phyloP scores from a whole-genome alignment of 1,139 yeast genomes.

The Saccharomyces hybrid region DNA sequence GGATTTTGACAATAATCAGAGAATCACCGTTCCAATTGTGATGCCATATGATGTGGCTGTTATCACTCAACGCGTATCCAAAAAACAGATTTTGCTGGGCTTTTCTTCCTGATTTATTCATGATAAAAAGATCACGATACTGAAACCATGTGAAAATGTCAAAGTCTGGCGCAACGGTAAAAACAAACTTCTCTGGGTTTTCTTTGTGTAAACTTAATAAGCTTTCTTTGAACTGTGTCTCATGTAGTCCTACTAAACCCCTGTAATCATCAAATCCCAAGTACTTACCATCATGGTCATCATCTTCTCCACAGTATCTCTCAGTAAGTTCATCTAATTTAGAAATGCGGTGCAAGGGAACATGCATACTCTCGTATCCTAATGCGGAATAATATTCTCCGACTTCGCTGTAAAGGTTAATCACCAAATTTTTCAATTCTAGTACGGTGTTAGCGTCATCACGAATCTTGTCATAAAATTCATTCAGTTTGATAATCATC shows the following conservation, averaged over 20 bases:
- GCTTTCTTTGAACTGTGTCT: slow-evolving; percentile 21
- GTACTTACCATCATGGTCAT: slow-evolving; percentile 20
- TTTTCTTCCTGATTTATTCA: slow-evolving; percentile 14
- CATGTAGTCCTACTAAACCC: slow-evolving; percentile 31
- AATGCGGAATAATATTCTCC: slow-evolving; percentile 56
- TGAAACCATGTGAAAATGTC: slow-evolving; percentile 39
- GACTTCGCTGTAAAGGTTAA: slow-evolving; percentile 61
- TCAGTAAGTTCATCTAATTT: slow-evolving; percentile 17
- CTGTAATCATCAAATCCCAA: slow-evolving; percentile 33
- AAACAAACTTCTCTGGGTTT: slow-evolving; percentile 29
- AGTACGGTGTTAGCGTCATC: slow-evolving; percentile 18
- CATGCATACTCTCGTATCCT: slow-evolving; percentile 50
- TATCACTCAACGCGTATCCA: slow-evolving; percentile 30
- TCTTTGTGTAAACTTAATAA: slow-evolving; percentile 28
- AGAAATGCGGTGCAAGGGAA: slow-evolving; percentile 35
- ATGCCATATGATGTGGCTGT: slow-evolving; percentile 40
- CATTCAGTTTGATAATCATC: slow-evolving; percentile 42
- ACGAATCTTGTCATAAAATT: slow-evolving; percentile 37
- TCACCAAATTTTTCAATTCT: slow-evolving; percentile 35
- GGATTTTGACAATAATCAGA: slow-evolving; percentile 31
- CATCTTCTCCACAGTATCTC: slow-evolving; percentile 12
- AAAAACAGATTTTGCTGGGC: slow-evolving; percentile 20
- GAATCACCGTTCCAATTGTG: slow-evolving; percentile 39
- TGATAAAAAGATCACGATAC: slow-evolving; percentile 37
- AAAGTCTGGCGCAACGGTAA: slow-evolving; percentile 35